Conservation (phyloP, 768 basidiomycete genomes). For the Calocybe cyanea region DNA sequence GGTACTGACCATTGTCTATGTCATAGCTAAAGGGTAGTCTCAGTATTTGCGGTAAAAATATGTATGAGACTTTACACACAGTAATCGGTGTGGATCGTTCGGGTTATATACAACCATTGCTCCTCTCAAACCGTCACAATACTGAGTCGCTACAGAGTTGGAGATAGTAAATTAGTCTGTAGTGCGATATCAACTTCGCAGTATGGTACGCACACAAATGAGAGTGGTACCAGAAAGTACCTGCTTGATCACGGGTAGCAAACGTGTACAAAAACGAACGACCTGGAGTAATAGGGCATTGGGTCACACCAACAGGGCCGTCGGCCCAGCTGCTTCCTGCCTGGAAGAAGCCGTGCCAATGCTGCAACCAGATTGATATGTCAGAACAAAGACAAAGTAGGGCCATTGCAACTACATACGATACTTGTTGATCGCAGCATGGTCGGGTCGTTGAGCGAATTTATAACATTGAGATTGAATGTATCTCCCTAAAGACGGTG, state of each 20-base stretch:
- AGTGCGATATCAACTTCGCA: neutral
- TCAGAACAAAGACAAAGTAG: neutral
- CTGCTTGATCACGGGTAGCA: neutral
- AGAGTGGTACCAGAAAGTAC: conserved; percentile 1
- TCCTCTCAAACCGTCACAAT: conserved; percentile 1
- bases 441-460: conserved; percentile 16
- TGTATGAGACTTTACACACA: neutral
- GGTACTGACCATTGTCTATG: neutral
- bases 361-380: neutral
- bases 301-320: neutral
- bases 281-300: neutral
- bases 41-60: neutral
- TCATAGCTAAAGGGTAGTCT: neutral
- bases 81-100: neutral
- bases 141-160: neutral
- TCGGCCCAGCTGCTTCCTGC: neutral
- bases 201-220: neutral
- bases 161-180: neutral
- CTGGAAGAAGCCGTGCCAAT: neutral
- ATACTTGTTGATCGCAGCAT: conserved; percentile 23
- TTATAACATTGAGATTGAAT: conserved; percentile 22
- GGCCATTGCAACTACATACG: conserved; percentile 7
- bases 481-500: conserved; percentile 15
- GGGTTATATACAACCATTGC: neutral
- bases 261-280: neutral